A percentile compares a stretch with the other conserved stretches of the same genome.
These are phyloP conservation scores for Chlorella sp. DNA, from an alignment of 139 green algal species.

Conservation along the genomic window DNA sequence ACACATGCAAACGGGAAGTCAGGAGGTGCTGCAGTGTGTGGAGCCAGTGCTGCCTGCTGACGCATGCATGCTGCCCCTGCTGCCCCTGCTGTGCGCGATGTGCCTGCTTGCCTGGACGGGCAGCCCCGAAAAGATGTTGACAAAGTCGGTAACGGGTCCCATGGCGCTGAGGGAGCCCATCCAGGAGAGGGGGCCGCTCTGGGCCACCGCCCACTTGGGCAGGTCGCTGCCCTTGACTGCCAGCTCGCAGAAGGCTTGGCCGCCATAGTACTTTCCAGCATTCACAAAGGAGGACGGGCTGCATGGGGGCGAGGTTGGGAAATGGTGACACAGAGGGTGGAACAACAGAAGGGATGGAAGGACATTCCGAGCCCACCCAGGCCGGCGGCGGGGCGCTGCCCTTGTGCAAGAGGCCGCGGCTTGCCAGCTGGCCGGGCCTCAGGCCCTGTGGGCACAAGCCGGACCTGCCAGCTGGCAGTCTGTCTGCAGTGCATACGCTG, in stretches of 20 bases:
- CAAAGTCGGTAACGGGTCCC: background rate
- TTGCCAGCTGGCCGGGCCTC: too few relatives aligned
- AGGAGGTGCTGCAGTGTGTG: too few relatives aligned
- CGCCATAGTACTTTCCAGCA: background rate
- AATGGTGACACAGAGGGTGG: too few relatives aligned
- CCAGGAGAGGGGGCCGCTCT: background rate
- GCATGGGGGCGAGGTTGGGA: too few relatives aligned
- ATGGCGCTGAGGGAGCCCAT: background rate
- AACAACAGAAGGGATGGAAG: too few relatives aligned
- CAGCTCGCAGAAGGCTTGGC: background rate
- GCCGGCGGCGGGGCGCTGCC: too few relatives aligned
- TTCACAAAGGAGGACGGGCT: slow-evolving; percentile 6
- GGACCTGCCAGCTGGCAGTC: too few relatives aligned
- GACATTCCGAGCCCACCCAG: too few relatives aligned
- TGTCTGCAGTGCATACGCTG: too few relatives aligned
- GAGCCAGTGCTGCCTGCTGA: background rate
- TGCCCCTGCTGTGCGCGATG: background rate
- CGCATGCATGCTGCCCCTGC: background rate
- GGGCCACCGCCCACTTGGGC: background rate
- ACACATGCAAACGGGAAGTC: too few relatives aligned
- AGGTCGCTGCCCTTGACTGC: slow-evolving; percentile 8
- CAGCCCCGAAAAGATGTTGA: slow-evolving; percentile 1
- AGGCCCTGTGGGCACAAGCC: too few relatives aligned
- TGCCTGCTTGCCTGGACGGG: background rate
- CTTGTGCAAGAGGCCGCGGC: too few relatives aligned